These are phyloP conservation scores for Starmerella stellata DNA, from an alignment of 805 yeast species.

Conservation along the genomic window DNA sequence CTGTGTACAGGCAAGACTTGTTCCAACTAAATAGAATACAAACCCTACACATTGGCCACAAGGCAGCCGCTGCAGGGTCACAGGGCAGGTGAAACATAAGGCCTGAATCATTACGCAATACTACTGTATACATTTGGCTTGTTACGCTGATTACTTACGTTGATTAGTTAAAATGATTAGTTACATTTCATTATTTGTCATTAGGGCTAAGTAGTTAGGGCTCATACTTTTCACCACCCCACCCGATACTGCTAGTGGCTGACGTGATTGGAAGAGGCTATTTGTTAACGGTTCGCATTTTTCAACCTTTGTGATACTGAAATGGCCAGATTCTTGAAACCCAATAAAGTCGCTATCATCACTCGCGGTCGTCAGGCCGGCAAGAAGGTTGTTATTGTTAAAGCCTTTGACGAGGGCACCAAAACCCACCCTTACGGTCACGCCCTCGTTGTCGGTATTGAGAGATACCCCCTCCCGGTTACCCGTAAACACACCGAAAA, in stretches of 20 bases:
- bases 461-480: constrained; percentile 94
- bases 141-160: too few relatives aligned
- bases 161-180: too few relatives aligned
- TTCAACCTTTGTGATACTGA: constrained; percentile 1
- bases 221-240: not conserved
- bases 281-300: not conserved
- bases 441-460: constrained; percentile 98
- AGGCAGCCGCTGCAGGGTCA: too few relatives aligned
- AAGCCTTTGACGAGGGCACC: constrained; percentile 97
- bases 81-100: too few relatives aligned
- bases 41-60: too few relatives aligned
- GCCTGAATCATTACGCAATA: too few relatives aligned
- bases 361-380: constrained; percentile 99
- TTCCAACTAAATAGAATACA: too few relatives aligned
- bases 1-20: too few relatives aligned
- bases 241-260: not conserved
- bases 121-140: too few relatives aligned
- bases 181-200: too few relatives aligned
- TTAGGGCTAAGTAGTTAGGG: not conserved
- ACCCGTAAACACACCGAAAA: constrained; percentile 88
- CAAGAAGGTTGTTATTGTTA: constrained; percentile 97
- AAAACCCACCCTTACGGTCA: constrained; percentile 98
- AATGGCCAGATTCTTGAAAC: constrained; percentile 98
- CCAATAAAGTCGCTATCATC: constrained; percentile 99
- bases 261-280: not conserved